Percentiles rank a stretch among this genome's conserved stretches.
Evolutionary conservation across 208 protist genomes (phyloP).

Genomic region (Trypanosoma theileri): DNA sequence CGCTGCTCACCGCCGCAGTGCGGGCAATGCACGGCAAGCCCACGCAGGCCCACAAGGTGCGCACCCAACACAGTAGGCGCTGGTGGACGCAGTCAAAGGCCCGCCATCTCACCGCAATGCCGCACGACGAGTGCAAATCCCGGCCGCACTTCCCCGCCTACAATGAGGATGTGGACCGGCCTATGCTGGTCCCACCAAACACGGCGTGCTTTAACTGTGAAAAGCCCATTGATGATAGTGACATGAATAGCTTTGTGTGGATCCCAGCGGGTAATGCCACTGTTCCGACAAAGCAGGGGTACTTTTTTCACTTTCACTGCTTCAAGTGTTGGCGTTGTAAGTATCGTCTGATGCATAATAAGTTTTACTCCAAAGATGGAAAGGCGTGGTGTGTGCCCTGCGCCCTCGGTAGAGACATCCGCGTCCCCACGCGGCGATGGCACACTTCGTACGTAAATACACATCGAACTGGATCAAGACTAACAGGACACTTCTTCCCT

Average conservation of each 20-base stretch:
- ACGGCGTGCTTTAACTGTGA: constrained; percentile 87
- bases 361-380: constrained; percentile 89
- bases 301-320: constrained; percentile 90
- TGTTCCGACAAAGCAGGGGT: constrained; percentile 79
- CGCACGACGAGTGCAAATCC: constrained; percentile 76
- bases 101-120: constrained; percentile 75
- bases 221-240: constrained; percentile 59
- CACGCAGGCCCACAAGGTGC: constrained; percentile 82
- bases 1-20: background rate
- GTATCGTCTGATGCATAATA: constrained; percentile 85
- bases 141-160: constrained; percentile 85
- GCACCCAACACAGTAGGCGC: constrained; percentile 84
- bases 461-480: constrained; percentile 81
- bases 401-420: constrained; percentile 80
- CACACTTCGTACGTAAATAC: constrained; percentile 90
- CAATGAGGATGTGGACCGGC: constrained; percentile 83
- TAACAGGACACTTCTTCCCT: constrained; percentile 85
- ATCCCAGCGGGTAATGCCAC: constrained; percentile 84
- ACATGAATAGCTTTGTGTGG: constrained; percentile 88
- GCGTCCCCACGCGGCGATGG: constrained; percentile 83
- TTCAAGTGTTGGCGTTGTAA: constrained; percentile 91
- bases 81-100: constrained; percentile 92
- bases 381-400: constrained; percentile 83
- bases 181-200: constrained; percentile 72
- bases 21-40: constrained; percentile 85